Percentiles rank a stretch among this genome's conserved stretches.
Evolutionary conservation across 148 eudicot genomes (phyloP).

Genomic region (Cornus kousa): DNA sequence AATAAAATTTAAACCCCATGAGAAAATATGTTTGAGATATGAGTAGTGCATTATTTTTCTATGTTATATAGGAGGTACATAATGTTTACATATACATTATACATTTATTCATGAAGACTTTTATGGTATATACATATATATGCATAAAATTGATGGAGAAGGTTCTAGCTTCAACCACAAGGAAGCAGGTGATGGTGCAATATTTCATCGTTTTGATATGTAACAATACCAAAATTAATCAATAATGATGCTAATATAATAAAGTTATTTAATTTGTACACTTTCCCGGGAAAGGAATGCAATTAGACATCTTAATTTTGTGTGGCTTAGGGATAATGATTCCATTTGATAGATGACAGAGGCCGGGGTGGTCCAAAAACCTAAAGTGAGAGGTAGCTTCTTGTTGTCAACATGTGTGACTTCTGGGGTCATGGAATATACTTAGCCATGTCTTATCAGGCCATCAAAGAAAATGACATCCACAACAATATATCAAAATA

Average conservation of each 20-base stretch:
- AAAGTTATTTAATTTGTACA: conserved; percentile 54
- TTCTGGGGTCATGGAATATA: conserved; percentile 29
- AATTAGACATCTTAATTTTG: conserved; percentile 37
- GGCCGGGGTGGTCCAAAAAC: conserved; percentile 31
- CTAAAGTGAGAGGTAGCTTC: neutral
- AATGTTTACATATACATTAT: too few relatives aligned
- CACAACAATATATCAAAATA: conserved; percentile 2
- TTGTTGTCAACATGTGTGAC: conserved; percentile 7
- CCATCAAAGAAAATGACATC: conserved; percentile 24
- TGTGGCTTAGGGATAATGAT: conserved; percentile 57
- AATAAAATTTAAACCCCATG: too few relatives aligned
- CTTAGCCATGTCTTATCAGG: conserved; percentile 16
- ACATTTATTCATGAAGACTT: too few relatives aligned
- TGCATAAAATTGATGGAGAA: too few relatives aligned
- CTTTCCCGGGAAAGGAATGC: conserved; percentile 38
- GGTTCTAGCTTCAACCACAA: neutral
- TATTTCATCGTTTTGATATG: neutral
- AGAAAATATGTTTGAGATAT: too few relatives aligned
- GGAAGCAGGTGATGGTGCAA: neutral
- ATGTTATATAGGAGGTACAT: too few relatives aligned
- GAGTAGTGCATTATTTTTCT: too few relatives aligned
- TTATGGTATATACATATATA: too few relatives aligned
- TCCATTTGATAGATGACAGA: conserved; percentile 42
- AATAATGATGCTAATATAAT: conserved; percentile 23
- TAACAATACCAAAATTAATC: conserved; percentile 11